Base-by-base conservation (phyloP, 345 rosid species). In the Dimocarpus longan region DNA sequence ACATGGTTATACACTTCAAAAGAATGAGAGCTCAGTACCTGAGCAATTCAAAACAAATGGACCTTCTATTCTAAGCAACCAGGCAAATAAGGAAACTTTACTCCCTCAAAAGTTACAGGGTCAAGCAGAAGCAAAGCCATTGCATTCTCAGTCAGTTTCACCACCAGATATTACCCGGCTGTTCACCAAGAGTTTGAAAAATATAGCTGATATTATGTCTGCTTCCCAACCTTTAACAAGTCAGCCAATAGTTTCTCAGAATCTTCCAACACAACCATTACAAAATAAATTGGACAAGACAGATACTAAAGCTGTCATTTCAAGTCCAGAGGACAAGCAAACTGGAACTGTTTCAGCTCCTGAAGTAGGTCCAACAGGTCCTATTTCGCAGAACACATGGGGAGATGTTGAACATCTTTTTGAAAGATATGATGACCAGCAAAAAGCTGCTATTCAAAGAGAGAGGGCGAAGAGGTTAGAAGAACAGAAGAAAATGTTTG, bases 401-500 rank as follows among this genome's bases (percentile, higher is more conserved):
- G 92, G 90, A 71, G 98, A 94, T 82, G 92, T 96, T 79, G 97
- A 92, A 66, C 97, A 92, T 85, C 91, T 96, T 64, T 93, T 96
- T 70, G 98, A 92, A 83, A 92, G 93, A 71, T 96, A 90, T 73
- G 97, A 94, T 90, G 95, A 94, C 77, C 82, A 74, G 82, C 97
- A 96, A 83, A 93, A 86, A 73, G 97, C 93, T 56, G 98, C 97
- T 76, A 93, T 96, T 79, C 99, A 96, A 73, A 90, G 84, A 84
- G 99, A 96, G 89, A 89, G 99, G 82, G 81, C 92, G 54, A 85
- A 98, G 84, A 92, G 99, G 91, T 74, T 96, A 76, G 98, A 91
- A 79, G 99, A 94, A 74, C 99, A 96, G 85, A 94, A 88, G 77
- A 96, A 96, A 85, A 90, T 96, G 97, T 96, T 96, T 89, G 80